phyloP scores from a whole-genome alignment of 169 alveolate genomes.

The Eimeria maxima region DNA sequence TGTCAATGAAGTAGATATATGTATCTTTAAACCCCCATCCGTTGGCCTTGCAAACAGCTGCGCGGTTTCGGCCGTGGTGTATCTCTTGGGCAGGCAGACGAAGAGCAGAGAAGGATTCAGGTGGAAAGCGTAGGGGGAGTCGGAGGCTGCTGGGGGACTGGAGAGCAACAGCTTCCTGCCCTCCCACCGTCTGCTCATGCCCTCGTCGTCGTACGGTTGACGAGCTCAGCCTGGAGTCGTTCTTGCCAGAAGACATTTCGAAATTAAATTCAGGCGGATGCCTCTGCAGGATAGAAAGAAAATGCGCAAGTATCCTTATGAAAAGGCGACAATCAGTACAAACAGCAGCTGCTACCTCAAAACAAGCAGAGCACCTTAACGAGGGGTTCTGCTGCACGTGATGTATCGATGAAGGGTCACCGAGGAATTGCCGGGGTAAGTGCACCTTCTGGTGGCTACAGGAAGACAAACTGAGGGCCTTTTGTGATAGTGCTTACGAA shows the following conservation, averaged over 20 bases:
- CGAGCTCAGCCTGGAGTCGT: slow-evolving; percentile 39
- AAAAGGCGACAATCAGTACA: not conserved
- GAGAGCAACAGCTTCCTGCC: not conserved
- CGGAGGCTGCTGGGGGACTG: slow-evolving; percentile 73
- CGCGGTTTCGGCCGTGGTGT: slow-evolving; percentile 75
- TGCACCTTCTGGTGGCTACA: not conserved
- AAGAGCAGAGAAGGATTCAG: slow-evolving; percentile 61
- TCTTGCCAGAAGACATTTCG: slow-evolving; percentile 8
- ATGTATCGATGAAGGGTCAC: not conserved
- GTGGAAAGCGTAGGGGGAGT: slow-evolving; percentile 52
- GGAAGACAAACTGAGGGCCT: not conserved
- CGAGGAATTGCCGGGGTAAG: not conserved
- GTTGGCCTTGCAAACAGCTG: slow-evolving; percentile 64
- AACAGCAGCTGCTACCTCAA: slow-evolving; percentile 5
- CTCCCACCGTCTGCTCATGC: not conserved
- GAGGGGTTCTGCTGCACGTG: not conserved
- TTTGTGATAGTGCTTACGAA: slow-evolving; percentile 8
- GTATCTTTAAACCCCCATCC: slow-evolving; percentile 81
- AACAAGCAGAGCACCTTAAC: no score
- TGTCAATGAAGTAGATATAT: slow-evolving; percentile 36
- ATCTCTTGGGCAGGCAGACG: slow-evolving; percentile 68
- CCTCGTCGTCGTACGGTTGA: not conserved
- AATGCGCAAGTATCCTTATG: not conserved
- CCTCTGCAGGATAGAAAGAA: not conserved
- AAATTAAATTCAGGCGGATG: not conserved